Evolutionary conservation across 2,329 filamentous ascomycete species (phyloP).

Genomic region (Nemania sp.): DNA sequence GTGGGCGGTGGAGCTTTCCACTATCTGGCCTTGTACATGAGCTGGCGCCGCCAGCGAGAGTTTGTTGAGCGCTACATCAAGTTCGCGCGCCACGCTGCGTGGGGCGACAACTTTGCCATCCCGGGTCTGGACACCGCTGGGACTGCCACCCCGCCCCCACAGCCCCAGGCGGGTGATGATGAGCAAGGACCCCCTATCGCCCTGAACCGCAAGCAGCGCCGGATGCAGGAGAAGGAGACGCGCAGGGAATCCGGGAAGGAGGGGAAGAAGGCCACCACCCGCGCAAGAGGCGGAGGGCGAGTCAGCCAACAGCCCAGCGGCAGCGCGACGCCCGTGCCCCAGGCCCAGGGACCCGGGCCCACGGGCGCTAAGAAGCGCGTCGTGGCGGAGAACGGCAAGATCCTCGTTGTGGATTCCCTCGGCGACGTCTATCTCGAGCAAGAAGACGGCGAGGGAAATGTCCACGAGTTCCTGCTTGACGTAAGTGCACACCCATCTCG

Average conservation of each 20-base stretch:
- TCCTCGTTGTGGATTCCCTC: conserved; percentile 89
- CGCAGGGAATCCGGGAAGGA: conserved; percentile 76
- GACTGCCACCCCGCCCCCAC: conserved; percentile 55
- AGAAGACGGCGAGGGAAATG: conserved; percentile 85
- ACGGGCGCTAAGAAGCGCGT: conserved; percentile 87
- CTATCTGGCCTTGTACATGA: conserved; percentile 86
- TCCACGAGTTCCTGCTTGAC: conserved; percentile 87
- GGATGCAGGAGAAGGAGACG: conserved; percentile 87
- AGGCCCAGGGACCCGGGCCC: conserved; percentile 65
- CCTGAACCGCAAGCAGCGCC: conserved; percentile 87
- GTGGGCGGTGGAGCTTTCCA: conserved; percentile 86
- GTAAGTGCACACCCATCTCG: conserved; percentile 63
- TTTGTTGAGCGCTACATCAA: conserved; percentile 93
- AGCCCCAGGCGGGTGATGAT: conserved; percentile 60
- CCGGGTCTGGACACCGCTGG: conserved; percentile 69
- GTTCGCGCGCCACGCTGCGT: conserved; percentile 87
- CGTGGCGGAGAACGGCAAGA: conserved; percentile 93
- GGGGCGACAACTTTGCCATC: conserved; percentile 84
- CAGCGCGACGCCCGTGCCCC: conserved; percentile 66
- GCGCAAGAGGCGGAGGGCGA: conserved; percentile 49
- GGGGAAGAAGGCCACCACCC: conserved; percentile 57
- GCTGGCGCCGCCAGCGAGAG: conserved; percentile 89
- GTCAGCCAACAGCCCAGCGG: conserved; percentile 57
- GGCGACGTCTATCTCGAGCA: conserved; percentile 97
- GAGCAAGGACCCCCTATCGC: conserved; percentile 62